Percentiles rank a stretch among this genome's conserved stretches.
Conservation (phyloP, 1,284 basidiomycete genomes). For the Moesziomyces globuligerus region DNA sequence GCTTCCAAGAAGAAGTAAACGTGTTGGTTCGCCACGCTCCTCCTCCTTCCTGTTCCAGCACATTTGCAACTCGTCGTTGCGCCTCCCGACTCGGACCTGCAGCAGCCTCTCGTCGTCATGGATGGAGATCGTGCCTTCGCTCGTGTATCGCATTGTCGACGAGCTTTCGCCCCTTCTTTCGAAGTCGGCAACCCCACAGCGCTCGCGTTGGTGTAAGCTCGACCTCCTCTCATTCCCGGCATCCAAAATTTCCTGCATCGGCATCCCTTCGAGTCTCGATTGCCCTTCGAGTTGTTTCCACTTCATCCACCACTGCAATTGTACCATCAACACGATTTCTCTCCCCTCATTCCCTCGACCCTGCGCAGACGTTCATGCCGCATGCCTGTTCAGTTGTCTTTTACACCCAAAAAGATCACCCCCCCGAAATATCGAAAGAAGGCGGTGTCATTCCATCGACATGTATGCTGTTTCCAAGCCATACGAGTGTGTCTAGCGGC, state of each 20-base stretch:
- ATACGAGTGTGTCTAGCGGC: too few species aligned
- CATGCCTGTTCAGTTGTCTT: constrained; percentile 6
- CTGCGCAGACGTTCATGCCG: neutral
- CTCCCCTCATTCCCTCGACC: constrained; percentile 1
- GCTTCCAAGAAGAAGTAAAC: constrained; percentile 63
- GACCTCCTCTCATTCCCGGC: neutral
- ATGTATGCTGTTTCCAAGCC: constrained; percentile 29
- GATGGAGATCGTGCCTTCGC: constrained; percentile 8
- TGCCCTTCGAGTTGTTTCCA: neutral
- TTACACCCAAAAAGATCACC: constrained; percentile 13
- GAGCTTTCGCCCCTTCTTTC: constrained; percentile 52
- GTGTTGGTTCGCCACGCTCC: constrained; percentile 2
- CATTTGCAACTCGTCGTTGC: too few species aligned
- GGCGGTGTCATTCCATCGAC: constrained; percentile 37
- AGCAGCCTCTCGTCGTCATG: constrained; percentile 18
- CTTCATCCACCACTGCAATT: constrained; percentile 29
- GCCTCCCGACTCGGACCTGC: constrained; percentile 4
- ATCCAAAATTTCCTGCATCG: constrained; percentile 25
- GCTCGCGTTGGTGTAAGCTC: constrained; percentile 9
- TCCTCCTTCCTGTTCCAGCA: constrained; percentile 6
- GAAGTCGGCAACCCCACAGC: constrained; percentile 29
- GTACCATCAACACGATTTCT: constrained; percentile 47
- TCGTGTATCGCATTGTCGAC: constrained; percentile 23
- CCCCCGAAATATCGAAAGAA: constrained; percentile 53
- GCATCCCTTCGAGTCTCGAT: constrained; percentile 6